These are phyloP conservation scores for Metschnikowia bowlesiae DNA, from an alignment of 805 yeast genomes.

Conservation along the genomic window DNA sequence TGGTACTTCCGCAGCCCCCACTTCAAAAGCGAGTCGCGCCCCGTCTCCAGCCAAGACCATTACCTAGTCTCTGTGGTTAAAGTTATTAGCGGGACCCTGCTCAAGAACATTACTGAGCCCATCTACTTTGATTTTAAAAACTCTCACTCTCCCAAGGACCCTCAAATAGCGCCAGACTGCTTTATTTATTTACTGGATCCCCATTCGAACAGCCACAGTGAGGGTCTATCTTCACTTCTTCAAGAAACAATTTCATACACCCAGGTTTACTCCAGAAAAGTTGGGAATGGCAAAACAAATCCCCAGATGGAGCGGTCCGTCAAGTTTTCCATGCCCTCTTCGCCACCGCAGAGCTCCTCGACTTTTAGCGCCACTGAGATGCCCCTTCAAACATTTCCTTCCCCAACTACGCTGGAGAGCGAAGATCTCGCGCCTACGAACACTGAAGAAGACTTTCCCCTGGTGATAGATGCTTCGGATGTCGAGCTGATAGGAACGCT, in stretches of 20 bases:
- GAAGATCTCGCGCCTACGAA: background rate
- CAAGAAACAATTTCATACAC: slow-evolving; percentile 13
- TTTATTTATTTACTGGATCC: slow-evolving; percentile 12
- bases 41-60: background rate
- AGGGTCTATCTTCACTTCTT: slow-evolving; percentile 10
- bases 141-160: background rate
- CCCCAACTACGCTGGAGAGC: background rate
- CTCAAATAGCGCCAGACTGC: slow-evolving; percentile 2
- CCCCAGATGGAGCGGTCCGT: background rate
- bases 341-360: slow-evolving; percentile 8
- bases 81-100: slow-evolving; percentile 6
- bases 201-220: background rate
- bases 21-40: slow-evolving; percentile 4
- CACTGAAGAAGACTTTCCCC: slow-evolving; percentile 5
- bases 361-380: background rate
- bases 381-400: background rate
- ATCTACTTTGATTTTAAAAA: slow-evolving; percentile 24
- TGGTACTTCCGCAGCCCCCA: slow-evolving; percentile 26
- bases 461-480: slow-evolving; percentile 32
- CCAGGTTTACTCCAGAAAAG: slow-evolving; percentile 4
- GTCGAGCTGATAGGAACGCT: slow-evolving; percentile 26
- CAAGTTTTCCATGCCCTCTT: slow-evolving; percentile 8
- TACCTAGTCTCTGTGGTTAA: slow-evolving; percentile 14
- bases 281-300: background rate
- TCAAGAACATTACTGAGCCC: slow-evolving; percentile 13